A percentile compares a stretch with the other conserved stretches of the same genome.
Evolutionary conservation across 2,329 filamentous ascomycete genomes (phyloP).

Genomic region (Rhynchosporium graminicola): DNA sequence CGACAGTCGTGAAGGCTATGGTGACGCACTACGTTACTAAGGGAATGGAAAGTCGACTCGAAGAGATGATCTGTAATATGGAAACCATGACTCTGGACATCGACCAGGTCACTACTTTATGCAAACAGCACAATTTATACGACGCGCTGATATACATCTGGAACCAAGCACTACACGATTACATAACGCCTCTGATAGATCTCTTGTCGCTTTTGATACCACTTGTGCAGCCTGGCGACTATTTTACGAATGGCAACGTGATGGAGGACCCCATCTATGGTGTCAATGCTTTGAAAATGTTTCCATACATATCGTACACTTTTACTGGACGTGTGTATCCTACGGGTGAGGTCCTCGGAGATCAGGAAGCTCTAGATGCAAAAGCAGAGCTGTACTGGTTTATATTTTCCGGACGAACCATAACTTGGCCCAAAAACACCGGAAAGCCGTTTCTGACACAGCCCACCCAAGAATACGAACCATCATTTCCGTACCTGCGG

Average conservation of each 20-base stretch:
- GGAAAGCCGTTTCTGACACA: conserved; percentile 62
- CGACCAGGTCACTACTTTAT: conserved; percentile 86
- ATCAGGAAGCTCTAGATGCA: conserved; percentile 70
- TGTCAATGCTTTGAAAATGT: conserved; percentile 83
- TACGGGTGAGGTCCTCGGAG: conserved; percentile 72
- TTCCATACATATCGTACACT: conserved; percentile 90
- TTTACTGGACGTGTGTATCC: conserved; percentile 92
- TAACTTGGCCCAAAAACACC: conserved; percentile 71
- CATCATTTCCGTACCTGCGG: conserved; percentile 81
- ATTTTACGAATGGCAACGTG: conserved; percentile 52
- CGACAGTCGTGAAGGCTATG: conserved; percentile 81
- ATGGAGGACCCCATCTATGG: conserved; percentile 63
- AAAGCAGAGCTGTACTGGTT: conserved; percentile 93
- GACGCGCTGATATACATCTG: conserved; percentile 96
- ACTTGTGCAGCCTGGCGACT: conserved; percentile 57
- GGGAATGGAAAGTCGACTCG: conserved; percentile 74
- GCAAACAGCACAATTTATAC: conserved; percentile 88
- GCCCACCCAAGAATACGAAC: conserved; percentile 58
- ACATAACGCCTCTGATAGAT: conserved; percentile 86
- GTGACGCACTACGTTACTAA: conserved; percentile 78
- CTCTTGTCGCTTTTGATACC: conserved; percentile 69
- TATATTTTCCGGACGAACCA: conserved; percentile 80
- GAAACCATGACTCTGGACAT: conserved; percentile 90
- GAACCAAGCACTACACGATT: conserved; percentile 88
- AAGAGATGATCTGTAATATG: conserved; percentile 93